Conservation (phyloP, 2,329 filamentous ascomycete genomes). For the Alternaria solani region DNA sequence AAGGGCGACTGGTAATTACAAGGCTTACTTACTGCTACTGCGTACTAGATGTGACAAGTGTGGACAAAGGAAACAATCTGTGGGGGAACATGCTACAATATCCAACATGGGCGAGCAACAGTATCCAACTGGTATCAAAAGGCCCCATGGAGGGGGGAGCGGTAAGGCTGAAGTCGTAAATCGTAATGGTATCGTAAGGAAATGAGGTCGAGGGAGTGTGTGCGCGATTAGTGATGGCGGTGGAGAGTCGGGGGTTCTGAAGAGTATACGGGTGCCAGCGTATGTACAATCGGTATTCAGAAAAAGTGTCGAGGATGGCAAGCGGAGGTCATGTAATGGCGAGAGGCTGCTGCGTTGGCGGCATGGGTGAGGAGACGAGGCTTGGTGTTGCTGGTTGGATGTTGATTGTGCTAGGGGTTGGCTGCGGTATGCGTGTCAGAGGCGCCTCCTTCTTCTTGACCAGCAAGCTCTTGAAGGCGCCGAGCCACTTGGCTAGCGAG, state of each 20-base stretch:
- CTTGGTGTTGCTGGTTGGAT: slow-evolving; percentile 19
- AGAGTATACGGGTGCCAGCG: slow-evolving; percentile 8
- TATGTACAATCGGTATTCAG: slow-evolving; percentile 14
- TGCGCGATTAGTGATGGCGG: slow-evolving; percentile 13
- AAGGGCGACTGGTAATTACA: slow-evolving; percentile 14
- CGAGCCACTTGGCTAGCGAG: slow-evolving; percentile 80
- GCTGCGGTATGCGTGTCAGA: slow-evolving; percentile 31
- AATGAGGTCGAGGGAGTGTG: background rate
- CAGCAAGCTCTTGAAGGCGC: slow-evolving; percentile 87
- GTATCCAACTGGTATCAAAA: slow-evolving; percentile 11
- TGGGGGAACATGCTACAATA: slow-evolving; percentile 9
- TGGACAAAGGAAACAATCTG: slow-evolving; percentile 11
- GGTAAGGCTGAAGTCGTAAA: slow-evolving; percentile 10
- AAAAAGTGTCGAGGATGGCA: background rate
- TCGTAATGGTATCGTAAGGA: slow-evolving; percentile 15
- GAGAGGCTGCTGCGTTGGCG: slow-evolving; percentile 16
- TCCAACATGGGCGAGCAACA: slow-evolving; percentile 11
- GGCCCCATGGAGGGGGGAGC: slow-evolving; percentile 3
- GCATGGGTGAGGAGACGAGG: slow-evolving; percentile 5
- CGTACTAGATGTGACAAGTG: background rate
- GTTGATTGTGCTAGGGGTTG: slow-evolving; percentile 19
- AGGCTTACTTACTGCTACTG: slow-evolving; percentile 9
- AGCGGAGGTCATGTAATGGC: slow-evolving; percentile 11
- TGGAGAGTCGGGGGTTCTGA: background rate
- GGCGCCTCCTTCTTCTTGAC: slow-evolving; percentile 69